Conservation (phyloP, 2,329 filamentous ascomycete genomes). For the Penicillium psychrosexuale region DNA sequence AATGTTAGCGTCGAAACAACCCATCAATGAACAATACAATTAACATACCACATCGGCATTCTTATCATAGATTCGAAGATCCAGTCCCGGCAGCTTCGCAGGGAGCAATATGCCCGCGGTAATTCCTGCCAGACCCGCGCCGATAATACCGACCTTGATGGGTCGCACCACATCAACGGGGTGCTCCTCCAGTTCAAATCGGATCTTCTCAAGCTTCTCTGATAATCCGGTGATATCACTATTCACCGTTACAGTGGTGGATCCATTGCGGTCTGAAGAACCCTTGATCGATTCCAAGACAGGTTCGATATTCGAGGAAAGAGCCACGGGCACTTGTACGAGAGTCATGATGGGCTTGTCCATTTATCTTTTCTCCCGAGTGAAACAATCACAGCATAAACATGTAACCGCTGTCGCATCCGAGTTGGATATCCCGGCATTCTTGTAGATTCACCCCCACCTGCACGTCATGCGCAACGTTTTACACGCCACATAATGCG, state of each 20-base stretch:
- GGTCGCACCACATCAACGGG: conserved; percentile 50
- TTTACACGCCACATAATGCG: conserved; percentile 13
- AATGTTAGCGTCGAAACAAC: not conserved
- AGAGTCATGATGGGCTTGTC: conserved; percentile 11
- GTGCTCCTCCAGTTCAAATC: conserved; percentile 43
- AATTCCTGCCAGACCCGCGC: conserved; percentile 62
- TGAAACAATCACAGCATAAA: not conserved
- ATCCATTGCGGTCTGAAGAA: conserved; percentile 1
- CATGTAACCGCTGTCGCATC: not conserved
- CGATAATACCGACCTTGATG: conserved; percentile 59
- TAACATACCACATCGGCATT: conserved; percentile 61
- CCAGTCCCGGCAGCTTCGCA: conserved; percentile 64
- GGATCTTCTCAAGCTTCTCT: conserved; percentile 8
- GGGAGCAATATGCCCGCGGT: conserved; percentile 65
- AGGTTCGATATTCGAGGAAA: conserved; percentile 8
- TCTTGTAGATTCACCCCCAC: conserved; percentile 6
- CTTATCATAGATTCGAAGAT: conserved; percentile 66
- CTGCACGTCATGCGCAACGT: conserved; percentile 20
- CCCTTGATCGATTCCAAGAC: conserved; percentile 10
- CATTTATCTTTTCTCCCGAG: not conserved
- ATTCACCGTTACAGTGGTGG: conserved; percentile 11
- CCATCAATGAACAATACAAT: not conserved
- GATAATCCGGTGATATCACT: conserved; percentile 2
- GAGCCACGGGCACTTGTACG: conserved; percentile 8
- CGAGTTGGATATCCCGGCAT: not conserved